Percentiles rank a stretch among this genome's conserved stretches.
Evolutionary conservation across 1,284 basidiomycete species (phyloP).

Genomic region (Ustilago xerochloae): DNA sequence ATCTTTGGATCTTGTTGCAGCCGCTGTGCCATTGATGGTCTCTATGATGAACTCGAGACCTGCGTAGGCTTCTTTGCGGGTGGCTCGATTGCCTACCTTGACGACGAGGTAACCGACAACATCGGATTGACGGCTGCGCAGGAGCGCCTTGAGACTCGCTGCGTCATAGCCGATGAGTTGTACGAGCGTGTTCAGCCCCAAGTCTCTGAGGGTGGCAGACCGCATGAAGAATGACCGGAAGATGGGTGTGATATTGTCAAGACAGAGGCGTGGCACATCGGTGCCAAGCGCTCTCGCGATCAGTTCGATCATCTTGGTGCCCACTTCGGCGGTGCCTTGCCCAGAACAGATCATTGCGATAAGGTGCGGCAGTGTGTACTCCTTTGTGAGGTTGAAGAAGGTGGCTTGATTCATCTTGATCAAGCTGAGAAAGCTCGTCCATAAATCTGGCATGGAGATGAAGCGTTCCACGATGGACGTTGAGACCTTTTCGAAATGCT

Average conservation of each 20-base stretch:
- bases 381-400: conserved; percentile 63
- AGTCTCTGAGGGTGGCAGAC: conserved; percentile 34
- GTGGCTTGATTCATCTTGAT: conserved; percentile 59
- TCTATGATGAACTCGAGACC: conserved; percentile 59
- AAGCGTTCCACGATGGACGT: conserved; percentile 55
- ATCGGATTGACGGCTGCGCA: conserved; percentile 61
- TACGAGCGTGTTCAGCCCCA: conserved; percentile 43
- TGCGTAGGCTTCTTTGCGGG: conserved; percentile 46
- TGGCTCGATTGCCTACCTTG: conserved; percentile 54
- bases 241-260: conserved; percentile 58
- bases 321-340: conserved; percentile 31
- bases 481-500: conserved; percentile 54
- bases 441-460: conserved; percentile 55
- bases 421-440: conserved; percentile 56
- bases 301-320: conserved; percentile 45
- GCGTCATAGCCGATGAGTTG: conserved; percentile 49
- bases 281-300: conserved; percentile 56
- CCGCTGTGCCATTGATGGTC: conserved; percentile 29
- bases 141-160: conserved; percentile 47
- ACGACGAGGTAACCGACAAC: conserved; percentile 64
- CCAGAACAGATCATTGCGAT: conserved; percentile 51
- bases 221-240: conserved; percentile 60
- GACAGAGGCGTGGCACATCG: conserved; percentile 55
- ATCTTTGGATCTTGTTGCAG: conserved; percentile 20
- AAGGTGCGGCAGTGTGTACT: conserved; percentile 60